Evolutionary conservation across 345 rosid genomes (phyloP), one percentile per base, ranked within the genome.

Genomic region (Ricinus communis): DNA sequence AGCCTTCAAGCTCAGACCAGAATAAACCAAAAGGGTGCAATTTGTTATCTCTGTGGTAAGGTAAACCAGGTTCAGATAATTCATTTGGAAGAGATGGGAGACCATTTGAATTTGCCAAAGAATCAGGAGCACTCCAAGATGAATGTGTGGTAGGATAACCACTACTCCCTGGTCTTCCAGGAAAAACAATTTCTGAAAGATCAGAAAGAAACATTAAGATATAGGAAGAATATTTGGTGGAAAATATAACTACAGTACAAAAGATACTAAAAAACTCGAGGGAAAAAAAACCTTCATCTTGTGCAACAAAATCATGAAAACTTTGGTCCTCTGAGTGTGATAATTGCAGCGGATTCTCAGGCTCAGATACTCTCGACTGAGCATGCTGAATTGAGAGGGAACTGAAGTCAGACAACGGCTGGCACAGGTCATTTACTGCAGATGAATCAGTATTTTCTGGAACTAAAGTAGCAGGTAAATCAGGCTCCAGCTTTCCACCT

Each of bases 1-100:
- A 66, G 71, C 72, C 80, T 79, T 85, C 93, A 69, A 86, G 85
- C 81, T 88, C 90, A 13, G 93, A 85, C 90, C 87, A 82, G 19
- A 86, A 79, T 71, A 88, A 69, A 58, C 90, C 90, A 76, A 88
- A 83, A 28, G 84, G 90, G 51, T 88, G 88, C 77, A 83, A 53
- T 78, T 82, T 85, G 49, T 70, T 77, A 53, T 85, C 84, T 56
- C 73, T 82, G 57, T 77, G 81, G 72, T 64, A 80, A 25, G 81
- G 79, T 60, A 82, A 33, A 54, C 70, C 66, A 67, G 79, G 40
- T 28, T 77, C 82, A 40, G 66, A 40, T 47, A 74, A 54, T 53
- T 80, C 77, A 77, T 74, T 66, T 67, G 71, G 73, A 61, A 55
- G 69, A 76, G 86, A 75, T 21, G 74, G 71, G 24, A 64, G 77